Evolutionary conservation across 2,329 filamentous ascomycete species (phyloP), one percentile per base, ranked within the genome.

Genomic region (Fusarium sp.): DNA sequence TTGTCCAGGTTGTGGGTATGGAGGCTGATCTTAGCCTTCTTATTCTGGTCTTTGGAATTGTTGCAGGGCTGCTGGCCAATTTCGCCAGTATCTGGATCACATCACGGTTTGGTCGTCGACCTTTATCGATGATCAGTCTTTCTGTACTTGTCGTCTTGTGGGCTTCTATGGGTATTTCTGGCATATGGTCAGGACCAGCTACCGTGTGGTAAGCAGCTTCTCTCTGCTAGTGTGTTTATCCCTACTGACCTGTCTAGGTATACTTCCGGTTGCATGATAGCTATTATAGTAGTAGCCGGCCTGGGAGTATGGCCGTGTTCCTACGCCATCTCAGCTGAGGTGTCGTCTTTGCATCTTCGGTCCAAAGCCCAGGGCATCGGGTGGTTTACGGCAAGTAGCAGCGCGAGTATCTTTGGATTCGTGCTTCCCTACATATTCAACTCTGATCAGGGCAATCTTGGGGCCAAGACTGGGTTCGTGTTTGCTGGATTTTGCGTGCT

Each of bases 281-380:
- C 83, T 18, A 23, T 56, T 11, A 82, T 84, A 34, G 68, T 82
- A 16, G 72, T 80, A 11, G 78, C 74, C 41, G 79, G 81, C 13
- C 52, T 82, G 3, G 80, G 80, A 39, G 78, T 76, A 48, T 83
- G 82, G 81, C 81, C 82, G 8, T 77, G 76, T 3, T 79, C 79
- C 31, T 82, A 78, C 66, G 79, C 79, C 55, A 75, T 83, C 37
- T 73, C 78, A 12, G 78, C 78, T 41, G 59, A 71, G 39, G 68
- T 53, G 5, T 60, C 60, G 11, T 61, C 68, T 0, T 54, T 72
- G 18, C 53, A 48, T 27, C 57, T 73, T 10, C 52, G 70, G 10
- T 64, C 70, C 2, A 47, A 52, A 52, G 63, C 68, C 3, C 80
- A 82, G 51, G 81, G 78, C 13, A 23, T 71, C 83, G 6, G 81